These are phyloP conservation scores for Sarocladium oryzae DNA, from an alignment of 2,329 filamentous ascomycete species.

Conservation along the genomic window DNA sequence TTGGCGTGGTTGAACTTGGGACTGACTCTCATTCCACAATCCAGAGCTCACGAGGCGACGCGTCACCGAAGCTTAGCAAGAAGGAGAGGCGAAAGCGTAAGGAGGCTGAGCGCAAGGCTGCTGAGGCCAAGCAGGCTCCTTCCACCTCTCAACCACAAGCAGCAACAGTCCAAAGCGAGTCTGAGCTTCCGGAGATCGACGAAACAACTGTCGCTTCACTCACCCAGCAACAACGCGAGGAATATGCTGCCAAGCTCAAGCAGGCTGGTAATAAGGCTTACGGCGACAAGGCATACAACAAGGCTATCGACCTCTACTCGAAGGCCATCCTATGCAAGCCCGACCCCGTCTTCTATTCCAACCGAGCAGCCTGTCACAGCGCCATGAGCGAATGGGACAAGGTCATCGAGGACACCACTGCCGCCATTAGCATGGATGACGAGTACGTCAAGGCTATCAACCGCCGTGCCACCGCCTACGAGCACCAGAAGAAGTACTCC, in stretches of 20 bases:
- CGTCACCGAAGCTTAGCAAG: conserved; percentile 70
- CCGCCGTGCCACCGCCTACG: conserved; percentile 92
- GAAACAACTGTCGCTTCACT: conserved; percentile 48
- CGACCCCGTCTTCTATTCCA: conserved; percentile 97
- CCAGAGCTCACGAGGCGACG: conserved; percentile 38
- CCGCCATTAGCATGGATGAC: conserved; percentile 85
- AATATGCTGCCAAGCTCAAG: conserved; percentile 87
- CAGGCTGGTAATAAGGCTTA: conserved; percentile 95
- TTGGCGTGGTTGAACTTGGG: background rate
- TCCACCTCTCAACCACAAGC: conserved; percentile 38
- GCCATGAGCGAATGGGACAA: conserved; percentile 89
- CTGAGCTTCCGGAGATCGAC: conserved; percentile 64
- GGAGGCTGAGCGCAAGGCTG: conserved; percentile 60
- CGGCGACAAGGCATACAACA: conserved; percentile 86
- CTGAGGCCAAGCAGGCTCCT: conserved; percentile 26
- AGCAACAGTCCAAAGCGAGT: conserved; percentile 49
- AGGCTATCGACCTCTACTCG: conserved; percentile 89
- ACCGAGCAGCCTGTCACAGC: conserved; percentile 96
- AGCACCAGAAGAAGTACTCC: conserved; percentile 84
- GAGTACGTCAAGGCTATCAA: conserved; percentile 98
- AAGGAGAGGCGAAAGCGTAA: conserved; percentile 87
- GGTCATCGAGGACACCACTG: conserved; percentile 94
- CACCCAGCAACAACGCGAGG: conserved; percentile 65
- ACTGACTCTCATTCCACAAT: conserved; percentile 6
- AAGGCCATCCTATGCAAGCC: conserved; percentile 96